Base-by-base conservation (phyloP, 306 rosid genomes). In the Adenanthera pavonina region DNA sequence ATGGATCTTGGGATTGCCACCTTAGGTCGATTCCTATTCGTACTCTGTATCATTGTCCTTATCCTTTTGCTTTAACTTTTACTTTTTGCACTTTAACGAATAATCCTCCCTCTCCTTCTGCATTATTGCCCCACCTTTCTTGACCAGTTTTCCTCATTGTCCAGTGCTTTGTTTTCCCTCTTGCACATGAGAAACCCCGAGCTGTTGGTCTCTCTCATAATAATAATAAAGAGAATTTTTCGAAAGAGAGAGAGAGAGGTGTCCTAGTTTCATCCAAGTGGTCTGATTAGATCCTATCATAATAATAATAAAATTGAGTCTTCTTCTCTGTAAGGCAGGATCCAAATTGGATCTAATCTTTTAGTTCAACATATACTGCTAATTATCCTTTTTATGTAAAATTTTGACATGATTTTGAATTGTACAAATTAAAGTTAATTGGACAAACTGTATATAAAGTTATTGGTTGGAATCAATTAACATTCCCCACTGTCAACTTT, bases 61-160 rank as follows among this genome's bases (percentile, higher is more conserved):
- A 62, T 80, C 81, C 89, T 77, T 82, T 86, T 84, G 86, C 92
- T 91, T 93, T 90, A 19, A 19, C 92, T 88, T 92, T 89, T 91
- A 65, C 88, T 85, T 89, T 92, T 89, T 83, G 60, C 85, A 78
- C 85, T 73, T 91, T 91, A 84, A 68, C 80, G 72, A 84, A 85
- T 77, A 74, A 74, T 64, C 43, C 68, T 34, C 1, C 46, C 6
- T 35, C 11, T 15, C 35, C 25, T 59, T 20, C 44, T 14, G 69
- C 20, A 35, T 64, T 12, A 64, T 64, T 64, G 69, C 20, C 19
- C 69, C 20, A 14, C 20, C 69, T 15, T 35, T 64, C 69, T 64
- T 64, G 44, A 62, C 61, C 2, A 6, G 20, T 52, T 15, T 52
- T 16, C 20, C 41, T 36, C n/a, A 15, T 20, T 60, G 33, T 12